phyloP scores from a whole-genome alignment of 805 yeast species.

The Wickerhamiella azymoides region DNA sequence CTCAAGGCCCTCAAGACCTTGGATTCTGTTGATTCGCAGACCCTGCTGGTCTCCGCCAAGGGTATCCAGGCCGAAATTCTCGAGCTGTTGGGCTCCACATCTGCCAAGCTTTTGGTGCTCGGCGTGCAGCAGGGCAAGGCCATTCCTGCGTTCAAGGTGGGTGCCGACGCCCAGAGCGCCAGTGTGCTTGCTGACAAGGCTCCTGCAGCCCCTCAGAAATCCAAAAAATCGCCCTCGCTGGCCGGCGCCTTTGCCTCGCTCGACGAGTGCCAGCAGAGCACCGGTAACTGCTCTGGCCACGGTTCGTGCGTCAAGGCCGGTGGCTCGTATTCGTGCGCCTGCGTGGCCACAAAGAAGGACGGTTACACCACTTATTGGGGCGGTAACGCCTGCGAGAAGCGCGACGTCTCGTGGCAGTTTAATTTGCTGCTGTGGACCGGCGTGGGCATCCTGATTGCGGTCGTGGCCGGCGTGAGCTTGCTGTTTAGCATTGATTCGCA shows the following conservation, averaged over 20 bases:
- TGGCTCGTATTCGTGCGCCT: slow-evolving; percentile 24
- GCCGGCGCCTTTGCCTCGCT: slow-evolving; percentile 16
- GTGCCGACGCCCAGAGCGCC: too few species aligned
- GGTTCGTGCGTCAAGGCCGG: slow-evolving; percentile 26
- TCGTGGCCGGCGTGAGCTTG: slow-evolving; percentile 40
- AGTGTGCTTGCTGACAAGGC: neutral
- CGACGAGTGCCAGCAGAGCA: slow-evolving; percentile 23
- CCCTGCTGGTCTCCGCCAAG: slow-evolving; percentile 4
- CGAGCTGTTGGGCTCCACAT: neutral
- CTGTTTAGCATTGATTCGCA: slow-evolving; percentile 42
- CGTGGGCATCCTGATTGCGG: slow-evolving; percentile 32
- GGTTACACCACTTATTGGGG: slow-evolving; percentile 25
- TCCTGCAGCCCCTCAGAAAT: neutral
- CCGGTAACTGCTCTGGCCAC: slow-evolving; percentile 27
- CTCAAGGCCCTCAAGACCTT: neutral
- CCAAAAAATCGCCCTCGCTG: neutral
- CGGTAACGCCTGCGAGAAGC: slow-evolving; percentile 46
- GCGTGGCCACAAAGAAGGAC: slow-evolving; percentile 23
- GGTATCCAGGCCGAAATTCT: slow-evolving; percentile 1
- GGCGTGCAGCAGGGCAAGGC: slow-evolving; percentile 12
- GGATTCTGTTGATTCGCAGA: neutral
- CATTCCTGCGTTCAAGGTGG: neutral
- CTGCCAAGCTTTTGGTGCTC: slow-evolving; percentile 13
- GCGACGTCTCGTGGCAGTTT: slow-evolving; percentile 51
- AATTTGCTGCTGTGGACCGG: slow-evolving; percentile 58